Evolutionary conservation across 306 rosid species (phyloP).

Genomic region (Dryas octopetala): DNA sequence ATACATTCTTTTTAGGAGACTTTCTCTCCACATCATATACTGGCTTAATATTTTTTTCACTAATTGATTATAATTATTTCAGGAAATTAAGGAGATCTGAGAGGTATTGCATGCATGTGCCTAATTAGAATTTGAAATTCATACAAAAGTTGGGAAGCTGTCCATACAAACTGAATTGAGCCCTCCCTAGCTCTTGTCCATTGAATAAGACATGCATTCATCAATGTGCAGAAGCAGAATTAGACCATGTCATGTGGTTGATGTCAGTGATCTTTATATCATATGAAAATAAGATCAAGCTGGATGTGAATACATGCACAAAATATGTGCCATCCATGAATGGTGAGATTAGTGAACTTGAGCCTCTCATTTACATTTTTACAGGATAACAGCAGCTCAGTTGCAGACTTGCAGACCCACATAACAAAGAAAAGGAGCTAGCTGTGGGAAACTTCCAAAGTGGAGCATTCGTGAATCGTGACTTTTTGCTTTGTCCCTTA

Average conservation of each 20-base stretch:
- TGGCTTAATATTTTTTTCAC: not conserved
- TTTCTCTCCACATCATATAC: not conserved
- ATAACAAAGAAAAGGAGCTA: not conserved
- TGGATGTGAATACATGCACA: not conserved
- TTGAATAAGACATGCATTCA: slow-evolving; percentile 12
- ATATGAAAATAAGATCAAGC: not conserved
- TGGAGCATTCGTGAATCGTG: not conserved
- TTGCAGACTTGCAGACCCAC: not conserved
- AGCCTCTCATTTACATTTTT: slow-evolving; percentile 1
- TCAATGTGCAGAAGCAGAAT: not conserved
- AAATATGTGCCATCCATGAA: not conserved
- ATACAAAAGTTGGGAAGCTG: not conserved
- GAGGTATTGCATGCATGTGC: not conserved
- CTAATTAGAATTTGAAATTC: not conserved
- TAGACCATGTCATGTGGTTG: slow-evolving; percentile 18
- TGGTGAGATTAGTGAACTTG: not conserved
- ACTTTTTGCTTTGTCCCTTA: slow-evolving; percentile 3
- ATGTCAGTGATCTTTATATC: not conserved
- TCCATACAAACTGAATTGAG: not conserved
- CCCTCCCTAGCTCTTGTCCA: not conserved
- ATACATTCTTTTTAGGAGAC: no score
- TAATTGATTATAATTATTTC: not conserved
- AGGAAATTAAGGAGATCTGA: not conserved
- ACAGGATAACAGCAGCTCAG: not conserved
- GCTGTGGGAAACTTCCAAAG: slow-evolving; percentile 21